Base-by-base conservation (phyloP, 2,329 filamentous ascomycete species). In the Catunica adiposa region DNA sequence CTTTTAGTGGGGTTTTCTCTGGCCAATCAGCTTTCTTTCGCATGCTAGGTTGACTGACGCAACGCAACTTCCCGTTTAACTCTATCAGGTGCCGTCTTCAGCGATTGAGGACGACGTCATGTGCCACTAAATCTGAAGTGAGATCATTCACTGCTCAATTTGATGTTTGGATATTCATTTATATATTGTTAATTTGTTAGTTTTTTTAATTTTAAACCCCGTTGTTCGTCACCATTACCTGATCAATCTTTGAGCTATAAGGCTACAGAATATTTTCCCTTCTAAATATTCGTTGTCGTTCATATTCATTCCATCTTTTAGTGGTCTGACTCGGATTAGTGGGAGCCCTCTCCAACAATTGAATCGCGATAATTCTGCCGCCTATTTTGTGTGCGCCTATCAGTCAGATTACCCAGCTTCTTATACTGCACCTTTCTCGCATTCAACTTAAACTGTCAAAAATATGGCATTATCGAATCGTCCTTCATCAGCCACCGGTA, bases 401-500 rank as follows among this genome's bases (percentile, higher is more conserved):
- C 7, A 25, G 15, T 20, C 17, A 48, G 20, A 14, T 48, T 23
- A 9, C 44, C 22, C 44, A 25, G 11, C 44, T 6, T 15, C 8
- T n/a, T 34, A 34, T 11, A 34, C 11, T 11, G 11, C 29, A 34
- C 29, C 29, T 34, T 11, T 5, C 11, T 11, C 5, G 11, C 29
- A 34, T 11, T 34, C 5, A 34, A 34, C 11, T 34, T 34, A 25
- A 26, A 23, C 22, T 48, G 1, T 14, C 9, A 48, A 23, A 26
- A 7, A 23, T 53, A 61, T 62, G 61, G 59, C 58, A 54, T 54
- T 56, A 31, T 26, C 54, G 52, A 59, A 56, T 53, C 69, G 70
- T 55, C 64, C 74, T 53, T 62, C 80, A 14, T 96, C 89, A 37
- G 89, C 89, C 1, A 79, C 86, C 2, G 87, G 83, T 54, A 94